These are phyloP conservation scores for Scopulariopsis brevicaulis DNA, from an alignment of 2,329 filamentous ascomycete genomes.

Conservation along the genomic window DNA sequence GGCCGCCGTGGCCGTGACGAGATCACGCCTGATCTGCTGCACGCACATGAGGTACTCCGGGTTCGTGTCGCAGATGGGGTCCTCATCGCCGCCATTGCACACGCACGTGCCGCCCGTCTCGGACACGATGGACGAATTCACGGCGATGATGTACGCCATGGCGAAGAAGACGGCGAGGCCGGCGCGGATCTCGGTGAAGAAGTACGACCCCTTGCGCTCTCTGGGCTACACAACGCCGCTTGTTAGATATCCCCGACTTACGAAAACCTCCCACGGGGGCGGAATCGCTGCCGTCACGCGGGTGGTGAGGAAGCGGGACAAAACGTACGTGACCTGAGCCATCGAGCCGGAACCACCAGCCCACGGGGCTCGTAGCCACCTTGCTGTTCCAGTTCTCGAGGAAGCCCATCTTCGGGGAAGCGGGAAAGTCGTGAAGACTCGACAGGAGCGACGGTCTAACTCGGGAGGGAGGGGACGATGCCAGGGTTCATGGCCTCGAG, in stretches of 20 bases:
- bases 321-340: slow-evolving; percentile 67
- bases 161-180: slow-evolving; percentile 72
- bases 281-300: neutral
- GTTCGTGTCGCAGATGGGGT: slow-evolving; percentile 40
- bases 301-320: neutral
- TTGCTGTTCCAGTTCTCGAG: slow-evolving; percentile 29
- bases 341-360: slow-evolving; percentile 68
- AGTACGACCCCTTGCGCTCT: slow-evolving; percentile 63
- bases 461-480: neutral
- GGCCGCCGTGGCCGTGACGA: slow-evolving; percentile 76
- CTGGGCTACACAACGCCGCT: slow-evolving; percentile 33
- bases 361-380: slow-evolving; percentile 55
- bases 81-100: slow-evolving; percentile 42
- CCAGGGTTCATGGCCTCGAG: neutral
- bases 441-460: neutral
- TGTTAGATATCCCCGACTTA: neutral
- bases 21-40: slow-evolving; percentile 57
- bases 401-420: slow-evolving; percentile 1
- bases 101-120: slow-evolving; percentile 66
- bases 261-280: neutral
- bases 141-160: slow-evolving; percentile 42
- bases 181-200: slow-evolving; percentile 75
- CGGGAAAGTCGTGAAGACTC: too few species aligned
- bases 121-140: slow-evolving; percentile 42
- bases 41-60: slow-evolving; percentile 53